Conservation (phyloP, 1,139 yeast species). For the Citeromyces siamensis region DNA sequence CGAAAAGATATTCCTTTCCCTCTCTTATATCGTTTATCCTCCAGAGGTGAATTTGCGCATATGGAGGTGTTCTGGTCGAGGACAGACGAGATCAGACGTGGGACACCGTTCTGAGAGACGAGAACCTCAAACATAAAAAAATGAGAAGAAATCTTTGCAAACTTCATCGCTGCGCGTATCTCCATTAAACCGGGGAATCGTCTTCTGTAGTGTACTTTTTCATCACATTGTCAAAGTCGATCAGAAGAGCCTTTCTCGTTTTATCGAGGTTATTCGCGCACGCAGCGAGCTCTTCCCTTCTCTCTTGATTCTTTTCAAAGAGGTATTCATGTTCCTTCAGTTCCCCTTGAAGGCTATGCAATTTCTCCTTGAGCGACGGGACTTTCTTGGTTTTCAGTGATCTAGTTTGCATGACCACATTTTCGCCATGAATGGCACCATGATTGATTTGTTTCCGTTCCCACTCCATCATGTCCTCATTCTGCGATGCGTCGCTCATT, state of each 20-base stretch:
- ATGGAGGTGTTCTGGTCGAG: too few relatives aligned
- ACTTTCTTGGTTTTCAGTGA: background rate
- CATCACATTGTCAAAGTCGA: background rate
- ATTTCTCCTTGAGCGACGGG: background rate
- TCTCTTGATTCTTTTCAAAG: background rate
- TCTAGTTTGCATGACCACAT: background rate
- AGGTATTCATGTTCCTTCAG: background rate
- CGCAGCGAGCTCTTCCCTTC: background rate
- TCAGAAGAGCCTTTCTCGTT: background rate
- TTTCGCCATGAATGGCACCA: background rate
- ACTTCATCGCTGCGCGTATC: too few relatives aligned
- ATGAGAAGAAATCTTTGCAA: too few relatives aligned
- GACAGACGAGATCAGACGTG: too few relatives aligned
- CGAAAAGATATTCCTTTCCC: too few relatives aligned
- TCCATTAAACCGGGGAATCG: background rate
- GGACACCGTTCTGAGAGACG: too few relatives aligned
- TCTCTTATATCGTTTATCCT: too few relatives aligned
- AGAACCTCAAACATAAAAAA: too few relatives aligned
- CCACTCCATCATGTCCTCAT: constrained; percentile 11
- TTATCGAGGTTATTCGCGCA: background rate
- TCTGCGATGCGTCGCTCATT: constrained; percentile 18
- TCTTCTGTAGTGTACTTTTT: background rate
- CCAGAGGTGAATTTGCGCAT: too few relatives aligned
- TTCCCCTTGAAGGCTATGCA: background rate
- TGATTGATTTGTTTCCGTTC: constrained; percentile 3